phyloP scores from a whole-genome alignment of 805 yeast genomes.

The Hanseniaspora thailandica region DNA sequence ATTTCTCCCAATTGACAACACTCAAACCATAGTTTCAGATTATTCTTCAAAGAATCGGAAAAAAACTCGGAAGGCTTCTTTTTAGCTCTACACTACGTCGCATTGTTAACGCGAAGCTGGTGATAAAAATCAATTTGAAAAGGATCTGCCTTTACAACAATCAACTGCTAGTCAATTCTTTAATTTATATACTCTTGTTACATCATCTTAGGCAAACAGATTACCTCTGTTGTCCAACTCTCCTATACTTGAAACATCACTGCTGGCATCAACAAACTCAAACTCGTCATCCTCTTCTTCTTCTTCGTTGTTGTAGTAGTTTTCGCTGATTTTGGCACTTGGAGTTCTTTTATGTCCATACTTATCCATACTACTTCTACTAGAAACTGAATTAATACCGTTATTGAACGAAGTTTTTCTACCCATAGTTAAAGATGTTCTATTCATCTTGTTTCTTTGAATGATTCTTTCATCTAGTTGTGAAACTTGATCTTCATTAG shows the following conservation, averaged over 20 bases:
- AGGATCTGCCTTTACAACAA: too few relatives aligned
- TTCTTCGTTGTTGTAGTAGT: not conserved
- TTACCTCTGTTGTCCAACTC: constrained; percentile 15
- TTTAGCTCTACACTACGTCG: not conserved
- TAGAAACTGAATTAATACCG: not conserved
- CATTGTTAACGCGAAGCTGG: not conserved
- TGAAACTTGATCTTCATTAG: constrained; percentile 28
- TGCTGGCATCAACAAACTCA: constrained; percentile 14
- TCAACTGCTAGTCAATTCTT: not conserved
- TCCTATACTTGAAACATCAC: constrained; percentile 14
- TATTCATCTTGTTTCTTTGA: constrained; percentile 7
- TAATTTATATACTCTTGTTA: not conserved
- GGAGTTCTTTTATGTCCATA: not conserved
- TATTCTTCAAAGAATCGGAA: too few relatives aligned
- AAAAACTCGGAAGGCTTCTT: too few relatives aligned
- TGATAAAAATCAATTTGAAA: too few relatives aligned
- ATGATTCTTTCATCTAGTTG: constrained; percentile 22
- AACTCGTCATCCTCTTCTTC: constrained; percentile 4
- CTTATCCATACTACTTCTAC: not conserved
- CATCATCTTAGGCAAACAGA: constrained; percentile 1
- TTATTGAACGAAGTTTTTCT: not conserved
- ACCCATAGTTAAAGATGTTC: not conserved
- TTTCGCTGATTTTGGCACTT: not conserved
- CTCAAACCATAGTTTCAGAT: too few relatives aligned
- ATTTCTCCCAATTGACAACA: too few relatives aligned